Conservation (phyloP, 371 early-diverging fungal species). For the Mortierella sp. region DNA sequence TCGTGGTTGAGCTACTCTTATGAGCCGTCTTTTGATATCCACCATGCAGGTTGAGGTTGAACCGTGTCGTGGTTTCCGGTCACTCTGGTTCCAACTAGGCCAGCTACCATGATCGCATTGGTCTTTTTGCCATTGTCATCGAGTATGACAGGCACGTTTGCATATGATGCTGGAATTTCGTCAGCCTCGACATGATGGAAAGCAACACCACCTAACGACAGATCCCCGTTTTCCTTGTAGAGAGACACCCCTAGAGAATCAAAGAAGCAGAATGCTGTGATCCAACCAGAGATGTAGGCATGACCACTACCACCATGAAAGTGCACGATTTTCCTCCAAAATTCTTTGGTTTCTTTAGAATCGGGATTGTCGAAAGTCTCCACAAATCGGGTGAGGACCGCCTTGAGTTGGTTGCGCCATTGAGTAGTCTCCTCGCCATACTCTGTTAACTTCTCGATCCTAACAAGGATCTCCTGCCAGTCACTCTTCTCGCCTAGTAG, state of each 20-base stretch:
- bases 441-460: conserved; percentile 21
- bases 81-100: no score
- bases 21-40: no score
- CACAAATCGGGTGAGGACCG: conserved; percentile 28
- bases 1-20: no score
- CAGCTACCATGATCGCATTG: conserved; percentile 16
- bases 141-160: conserved; percentile 17
- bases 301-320: conserved; percentile 4
- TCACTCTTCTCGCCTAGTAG: conserved; percentile 28
- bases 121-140: conserved; percentile 13
- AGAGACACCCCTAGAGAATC: conserved; percentile 14
- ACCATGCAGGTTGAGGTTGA: no score
- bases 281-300: conserved; percentile 28
- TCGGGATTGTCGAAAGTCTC: conserved; percentile 23
- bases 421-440: conserved; percentile 24
- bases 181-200: conserved; percentile 11
- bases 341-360: conserved; percentile 23
- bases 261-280: no score
- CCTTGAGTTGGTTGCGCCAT: conserved; percentile 29
- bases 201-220: conserved; percentile 1
- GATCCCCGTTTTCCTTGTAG: neutral
- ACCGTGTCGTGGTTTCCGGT: conserved; percentile 13
- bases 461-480: conserved; percentile 34
- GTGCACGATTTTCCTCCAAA: conserved; percentile 26
- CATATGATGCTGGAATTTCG: conserved; percentile 12